Evolutionary conservation across 164 flowering plant species (phyloP).

Genomic region (Euptelea pleiosperma): DNA sequence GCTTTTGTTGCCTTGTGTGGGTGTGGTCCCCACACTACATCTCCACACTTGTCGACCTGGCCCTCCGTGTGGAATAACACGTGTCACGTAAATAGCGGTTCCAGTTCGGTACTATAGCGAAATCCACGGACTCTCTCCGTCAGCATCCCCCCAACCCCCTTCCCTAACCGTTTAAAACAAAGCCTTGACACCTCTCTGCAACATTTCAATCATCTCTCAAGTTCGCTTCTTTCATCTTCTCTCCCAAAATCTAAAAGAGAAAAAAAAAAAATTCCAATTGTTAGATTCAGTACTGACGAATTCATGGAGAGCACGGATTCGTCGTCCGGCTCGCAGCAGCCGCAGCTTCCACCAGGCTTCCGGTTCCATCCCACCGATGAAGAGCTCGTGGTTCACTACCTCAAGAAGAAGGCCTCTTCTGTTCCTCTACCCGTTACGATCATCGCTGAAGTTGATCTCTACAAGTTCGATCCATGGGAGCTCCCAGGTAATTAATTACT

Average conservation of each 20-base stretch:
- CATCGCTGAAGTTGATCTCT: constrained; percentile 76
- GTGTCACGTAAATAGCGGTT: constrained; percentile 27
- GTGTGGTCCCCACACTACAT: constrained; percentile 25
- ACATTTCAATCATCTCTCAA: constrained; percentile 8
- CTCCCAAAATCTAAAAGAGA: background rate
- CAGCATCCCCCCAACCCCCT: constrained; percentile 12
- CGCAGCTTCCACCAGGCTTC: constrained; percentile 82
- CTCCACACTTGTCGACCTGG: constrained; percentile 29
- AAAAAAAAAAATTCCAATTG: background rate
- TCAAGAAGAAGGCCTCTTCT: constrained; percentile 56
- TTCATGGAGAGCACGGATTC: constrained; percentile 58
- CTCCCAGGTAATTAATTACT: constrained; percentile 55
- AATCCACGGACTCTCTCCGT: constrained; percentile 12
- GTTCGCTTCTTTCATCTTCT: background rate
- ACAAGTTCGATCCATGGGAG: constrained; percentile 90
- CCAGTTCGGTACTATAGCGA: constrained; percentile 4
- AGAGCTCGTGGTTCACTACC: constrained; percentile 80
- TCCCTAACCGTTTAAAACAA: constrained; percentile 12
- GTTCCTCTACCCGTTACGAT: constrained; percentile 72
- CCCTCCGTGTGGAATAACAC: constrained; percentile 15
- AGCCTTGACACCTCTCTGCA: constrained; percentile 8
- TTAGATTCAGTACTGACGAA: background rate
- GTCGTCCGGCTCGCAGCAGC: constrained; percentile 51
- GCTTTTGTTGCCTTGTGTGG: constrained; percentile 27
- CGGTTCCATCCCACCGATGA: constrained; percentile 88